Conservation (phyloP, 1,284 basidiomycete genomes). For the Tetrapyrgos nigripes region DNA sequence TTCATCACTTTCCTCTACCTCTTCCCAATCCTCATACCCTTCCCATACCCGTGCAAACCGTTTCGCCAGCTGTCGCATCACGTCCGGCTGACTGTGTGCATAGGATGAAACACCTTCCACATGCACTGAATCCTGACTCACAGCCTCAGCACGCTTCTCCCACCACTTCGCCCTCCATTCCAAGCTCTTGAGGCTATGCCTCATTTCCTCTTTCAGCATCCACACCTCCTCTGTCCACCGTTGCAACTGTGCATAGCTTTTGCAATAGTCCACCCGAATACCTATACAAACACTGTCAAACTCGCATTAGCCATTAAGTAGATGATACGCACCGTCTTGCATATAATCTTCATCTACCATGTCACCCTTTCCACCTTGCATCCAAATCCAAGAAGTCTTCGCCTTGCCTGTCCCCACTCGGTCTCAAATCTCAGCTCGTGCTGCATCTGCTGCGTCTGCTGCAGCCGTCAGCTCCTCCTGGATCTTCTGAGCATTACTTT, state of each 20-base stretch:
- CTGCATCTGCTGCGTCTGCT: neutral
- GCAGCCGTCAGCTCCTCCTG: neutral
- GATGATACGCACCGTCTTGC: neutral
- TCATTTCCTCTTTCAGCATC: neutral
- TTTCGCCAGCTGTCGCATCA: neutral
- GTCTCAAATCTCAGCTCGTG: neutral
- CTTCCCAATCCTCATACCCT: neutral
- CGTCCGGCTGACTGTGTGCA: neutral
- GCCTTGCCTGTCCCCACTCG: neutral
- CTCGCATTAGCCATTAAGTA: neutral
- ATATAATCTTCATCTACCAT: neutral
- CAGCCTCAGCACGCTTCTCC: neutral
- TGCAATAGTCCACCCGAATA: constrained; percentile 1
- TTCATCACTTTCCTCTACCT: neutral
- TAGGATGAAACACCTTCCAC: neutral
- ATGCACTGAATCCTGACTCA: neutral
- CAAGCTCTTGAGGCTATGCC: neutral
- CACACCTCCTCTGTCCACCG: constrained; percentile 1
- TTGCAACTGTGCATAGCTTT: neutral
- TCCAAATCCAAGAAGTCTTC: constrained; percentile 8
- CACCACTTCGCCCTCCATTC: constrained; percentile 1
- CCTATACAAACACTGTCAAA: neutral
- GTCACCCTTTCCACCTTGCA: neutral
- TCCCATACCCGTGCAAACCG: neutral
- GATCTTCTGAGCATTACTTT: neutral